Evolutionary conservation across 2,329 filamentous ascomycete species (phyloP), one percentile per base, ranked within the genome.

Genomic region (Neoarthrinium moseri): DNA sequence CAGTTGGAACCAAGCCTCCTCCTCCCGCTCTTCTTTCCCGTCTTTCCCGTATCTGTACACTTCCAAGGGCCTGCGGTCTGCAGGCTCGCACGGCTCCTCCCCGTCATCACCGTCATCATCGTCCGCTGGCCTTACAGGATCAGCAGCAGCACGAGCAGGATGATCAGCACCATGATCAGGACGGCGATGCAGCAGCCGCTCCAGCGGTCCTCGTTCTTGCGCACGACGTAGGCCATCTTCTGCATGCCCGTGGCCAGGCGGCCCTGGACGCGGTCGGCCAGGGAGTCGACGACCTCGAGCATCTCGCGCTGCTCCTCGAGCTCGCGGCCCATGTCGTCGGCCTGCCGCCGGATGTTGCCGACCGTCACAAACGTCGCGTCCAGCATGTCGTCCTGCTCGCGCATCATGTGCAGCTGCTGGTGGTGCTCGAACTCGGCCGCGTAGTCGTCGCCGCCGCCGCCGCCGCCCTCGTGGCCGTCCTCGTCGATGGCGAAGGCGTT

Each of bases 321-420:
- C 72, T 99, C 94, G 47, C 92, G 77, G 2, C 94, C 92, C 92
- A 99, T 99, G 57, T 91, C 89, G 67, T 95, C 86, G 2, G 94
- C 95, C 75, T 97, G 94, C 62, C 87, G 78, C 46, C 92, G 77
- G 62, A 99, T 70, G 63, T 91, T 96, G 3, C 91, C 92, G 20
- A 99, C 94, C 1, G 92, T 97, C 55, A 85, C 82, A 63, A 95
- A 96, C 37, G 99, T 92, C 13, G 88, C 89, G 63, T 97, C 92
- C 2, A 99, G 77, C 58, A 94, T 87, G 69, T 91, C 78, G 64
- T 99, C 94, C 73, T 99, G 94, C 67, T 96, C 90, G 55, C 86
- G 82, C 87, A 99, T 91, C 69, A 99, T 87, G 69, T 91, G 81
- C 62, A 87, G 65, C 72, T 99, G 95, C 64, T 95, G 83, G 69